Evolutionary conservation across 176 grass and related monocot genomes (phyloP), one percentile per base, ranked within the genome.

Genomic region (Cymbopogon citratus): DNA sequence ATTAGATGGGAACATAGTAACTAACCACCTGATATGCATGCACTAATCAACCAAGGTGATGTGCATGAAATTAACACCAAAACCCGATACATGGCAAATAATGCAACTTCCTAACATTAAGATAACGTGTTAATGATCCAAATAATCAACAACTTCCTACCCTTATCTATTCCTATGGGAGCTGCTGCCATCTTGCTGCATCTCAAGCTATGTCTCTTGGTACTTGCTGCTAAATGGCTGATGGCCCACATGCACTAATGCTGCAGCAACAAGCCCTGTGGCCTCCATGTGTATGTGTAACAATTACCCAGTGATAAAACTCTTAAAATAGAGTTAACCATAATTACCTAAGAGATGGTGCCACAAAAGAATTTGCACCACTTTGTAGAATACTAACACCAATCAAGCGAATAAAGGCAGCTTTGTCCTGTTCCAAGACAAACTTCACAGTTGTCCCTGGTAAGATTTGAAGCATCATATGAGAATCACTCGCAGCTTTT

Each of bases 361-460:
- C 92, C 21, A 99, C 96, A 78, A 99, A 87, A 85, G 96, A 95
- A 84, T 95, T 95, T 84, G 96, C 92, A 71, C 89, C 91, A 77
- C 96, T 99, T 80, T 99, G 96, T 80, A 99, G 87, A 90, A 99
- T 52, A 87, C 96, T 99, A 66, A 99, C 71, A 64, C 92, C 96
- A 95, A 88, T 90, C 76, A 99, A 76, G 39, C 92, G 82, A 71
- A 99, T 88, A 81, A 99, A 99, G 28, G 96, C 96, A 41, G 69
- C 90, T 80, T 95, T 99, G 74, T 99, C 91, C 80, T 99, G 96
- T 78, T 95, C 96, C 85, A 99, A 80, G 74, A 99, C 96, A 85
- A 86, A 99, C 87, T 95, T 99, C 68, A 99, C 96, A 57, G 88
- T 99, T 80, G 96, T 99, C 34, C 96, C 96, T 99, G 77, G 73